These are phyloP conservation scores for Mycena filopes DNA, from an alignment of 768 basidiomycete species.

Conservation along the genomic window DNA sequence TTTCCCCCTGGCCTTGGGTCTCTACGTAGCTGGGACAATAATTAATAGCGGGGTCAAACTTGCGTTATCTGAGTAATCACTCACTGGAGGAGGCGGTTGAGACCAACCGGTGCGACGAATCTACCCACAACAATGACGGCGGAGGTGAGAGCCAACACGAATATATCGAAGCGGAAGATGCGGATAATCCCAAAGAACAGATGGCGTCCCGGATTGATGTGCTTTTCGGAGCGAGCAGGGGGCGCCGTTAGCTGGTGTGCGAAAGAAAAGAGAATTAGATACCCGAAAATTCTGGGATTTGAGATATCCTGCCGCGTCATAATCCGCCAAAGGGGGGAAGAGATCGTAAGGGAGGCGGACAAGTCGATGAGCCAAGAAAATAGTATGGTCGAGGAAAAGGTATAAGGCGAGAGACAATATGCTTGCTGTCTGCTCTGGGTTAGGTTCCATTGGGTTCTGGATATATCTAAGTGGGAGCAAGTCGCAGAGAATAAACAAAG, in stretches of 20 bases:
- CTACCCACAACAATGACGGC: constrained; percentile 39
- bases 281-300: constrained; percentile 13
- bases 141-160: constrained; percentile 41
- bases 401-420: constrained; percentile 55
- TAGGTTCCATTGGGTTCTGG: constrained; percentile 46
- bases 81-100: constrained; percentile 53
- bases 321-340: constrained; percentile 71
- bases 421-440: constrained; percentile 63
- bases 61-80: constrained; percentile 11
- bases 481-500: constrained; percentile 1
- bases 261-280: neutral
- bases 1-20: constrained; percentile 56
- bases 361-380: constrained; percentile 56
- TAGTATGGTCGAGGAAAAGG: constrained; percentile 64
- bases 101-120: constrained; percentile 51
- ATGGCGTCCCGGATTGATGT: constrained; percentile 8
- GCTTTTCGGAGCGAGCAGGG: too few species aligned
- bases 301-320: constrained; percentile 49
- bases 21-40: constrained; percentile 63
- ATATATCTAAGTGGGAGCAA: neutral
- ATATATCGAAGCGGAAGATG: constrained; percentile 40
- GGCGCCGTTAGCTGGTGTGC: neutral
- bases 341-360: constrained; percentile 60
- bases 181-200: constrained; percentile 56
- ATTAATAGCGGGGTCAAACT: neutral